Conservation (phyloP, 129 eudicot species). For the Saussurea involucrata region DNA sequence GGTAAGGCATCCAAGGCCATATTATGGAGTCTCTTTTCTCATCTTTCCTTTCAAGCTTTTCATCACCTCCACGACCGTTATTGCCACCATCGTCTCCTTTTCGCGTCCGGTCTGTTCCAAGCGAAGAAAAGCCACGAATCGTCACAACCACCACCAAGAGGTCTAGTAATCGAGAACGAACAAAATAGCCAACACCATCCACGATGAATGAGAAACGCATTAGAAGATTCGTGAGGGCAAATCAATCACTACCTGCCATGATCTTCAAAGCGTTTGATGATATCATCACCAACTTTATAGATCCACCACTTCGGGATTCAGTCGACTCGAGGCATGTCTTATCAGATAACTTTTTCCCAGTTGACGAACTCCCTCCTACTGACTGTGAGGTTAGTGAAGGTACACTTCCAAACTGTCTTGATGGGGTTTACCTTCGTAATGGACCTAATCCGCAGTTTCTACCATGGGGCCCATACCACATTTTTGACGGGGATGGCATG, state of each 20-base stretch:
- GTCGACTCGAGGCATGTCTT: not conserved
- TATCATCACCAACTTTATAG: not conserved
- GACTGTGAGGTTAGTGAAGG: conserved; percentile 7
- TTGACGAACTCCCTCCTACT: conserved; percentile 20
- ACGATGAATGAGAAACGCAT: not conserved
- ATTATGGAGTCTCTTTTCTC: not conserved
- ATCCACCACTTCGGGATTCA: not conserved
- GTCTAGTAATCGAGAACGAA: not conserved
- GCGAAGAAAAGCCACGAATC: not conserved
- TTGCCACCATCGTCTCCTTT: not conserved
- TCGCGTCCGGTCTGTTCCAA: not conserved
- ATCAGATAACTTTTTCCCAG: conserved; percentile 5
- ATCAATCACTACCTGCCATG: not conserved
- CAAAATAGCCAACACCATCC: not conserved
- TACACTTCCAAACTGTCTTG: conserved; percentile 1
- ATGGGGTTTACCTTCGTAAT: conserved; percentile 64
- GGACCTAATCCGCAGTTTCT: conserved; percentile 69
- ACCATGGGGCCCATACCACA: conserved; percentile 65
- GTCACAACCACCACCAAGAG: not conserved
- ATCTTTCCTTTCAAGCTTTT: not conserved
- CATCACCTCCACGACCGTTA: not conserved
- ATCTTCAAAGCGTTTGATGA: not conserved
- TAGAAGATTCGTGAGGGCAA: not conserved
- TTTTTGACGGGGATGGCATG: conserved; percentile 71
- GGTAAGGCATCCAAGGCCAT: not conserved